Percentiles rank a stretch among this genome's conserved stretches.
Evolutionary conservation across 2,329 filamentous ascomycete genomes (phyloP).

Genomic region (Trichoderma sp.): DNA sequence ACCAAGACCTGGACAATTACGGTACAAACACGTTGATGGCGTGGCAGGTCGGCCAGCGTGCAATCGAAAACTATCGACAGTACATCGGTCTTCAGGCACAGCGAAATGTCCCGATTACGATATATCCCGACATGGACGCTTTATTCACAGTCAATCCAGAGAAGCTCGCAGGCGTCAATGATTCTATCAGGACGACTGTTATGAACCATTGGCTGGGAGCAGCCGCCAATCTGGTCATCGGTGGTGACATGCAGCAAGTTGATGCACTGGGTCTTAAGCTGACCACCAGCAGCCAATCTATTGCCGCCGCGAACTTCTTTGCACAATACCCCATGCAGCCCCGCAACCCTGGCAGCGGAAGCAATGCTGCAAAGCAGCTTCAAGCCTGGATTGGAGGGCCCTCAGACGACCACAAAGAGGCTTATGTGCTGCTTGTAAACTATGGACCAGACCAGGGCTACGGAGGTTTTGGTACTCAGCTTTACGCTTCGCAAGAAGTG

Average conservation of each 20-base stretch:
- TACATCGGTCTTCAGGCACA: constrained; percentile 29
- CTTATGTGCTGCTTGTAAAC: constrained; percentile 28
- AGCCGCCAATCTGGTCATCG: constrained; percentile 24
- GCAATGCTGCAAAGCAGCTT: constrained; percentile 26
- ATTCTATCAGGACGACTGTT: constrained; percentile 27
- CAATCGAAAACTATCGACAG: constrained; percentile 30
- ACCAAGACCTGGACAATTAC: constrained; percentile 28
- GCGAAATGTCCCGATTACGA: constrained; percentile 26
- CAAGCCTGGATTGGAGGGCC: constrained; percentile 29
- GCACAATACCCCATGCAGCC: constrained; percentile 30
- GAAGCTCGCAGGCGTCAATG: constrained; percentile 25
- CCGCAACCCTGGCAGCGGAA: constrained; percentile 27
- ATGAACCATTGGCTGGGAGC: constrained; percentile 29
- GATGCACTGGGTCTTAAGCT: constrained; percentile 25
- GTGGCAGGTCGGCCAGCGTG: constrained; percentile 27
- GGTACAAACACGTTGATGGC: constrained; percentile 24
- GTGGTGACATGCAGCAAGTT: constrained; percentile 23
- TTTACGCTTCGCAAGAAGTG: constrained; percentile 21
- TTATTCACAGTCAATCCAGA: constrained; percentile 25
- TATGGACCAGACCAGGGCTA: constrained; percentile 25
- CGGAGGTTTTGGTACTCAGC: constrained; percentile 16
- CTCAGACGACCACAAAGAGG: constrained; percentile 21
- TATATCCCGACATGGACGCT: constrained; percentile 29
- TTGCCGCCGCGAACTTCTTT: constrained; percentile 27
- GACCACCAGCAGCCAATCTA: constrained; percentile 25